Evolutionary conservation across 495 filamentous ascomycete species (phyloP).

Genomic region (Hypoxylon fuscum): DNA sequence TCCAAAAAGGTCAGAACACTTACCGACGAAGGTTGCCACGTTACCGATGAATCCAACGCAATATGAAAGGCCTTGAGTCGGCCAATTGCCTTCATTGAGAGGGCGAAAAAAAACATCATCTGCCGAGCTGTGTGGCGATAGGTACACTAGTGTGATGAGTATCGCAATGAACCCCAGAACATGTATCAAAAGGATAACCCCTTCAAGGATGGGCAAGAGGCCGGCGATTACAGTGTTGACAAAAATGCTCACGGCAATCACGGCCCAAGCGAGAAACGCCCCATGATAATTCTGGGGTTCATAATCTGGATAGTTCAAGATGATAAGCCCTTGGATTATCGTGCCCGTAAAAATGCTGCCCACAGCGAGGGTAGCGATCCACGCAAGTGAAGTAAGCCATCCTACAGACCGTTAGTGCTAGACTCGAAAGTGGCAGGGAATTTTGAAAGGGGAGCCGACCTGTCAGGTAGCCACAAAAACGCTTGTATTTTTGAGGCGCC

Average conservation of each 20-base stretch:
- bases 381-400: slow-evolving; percentile 67
- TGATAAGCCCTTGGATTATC: slow-evolving; percentile 66
- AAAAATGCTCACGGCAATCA: slow-evolving; percentile 57
- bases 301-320: slow-evolving; percentile 57
- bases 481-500: slow-evolving; percentile 57
- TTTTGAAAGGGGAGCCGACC: slow-evolving; percentile 22
- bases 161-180: slow-evolving; percentile 68
- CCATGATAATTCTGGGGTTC: slow-evolving; percentile 66
- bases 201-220: slow-evolving; percentile 65
- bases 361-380: slow-evolving; percentile 64
- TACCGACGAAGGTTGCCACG: slow-evolving; percentile 49
- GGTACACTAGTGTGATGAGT: slow-evolving; percentile 65
- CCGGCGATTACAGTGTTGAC: slow-evolving; percentile 66
- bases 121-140: slow-evolving; percentile 57
- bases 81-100: slow-evolving; percentile 65
- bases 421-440: neutral
- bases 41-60: slow-evolving; percentile 62
- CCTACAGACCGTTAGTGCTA: slow-evolving; percentile 25
- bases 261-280: slow-evolving; percentile 65
- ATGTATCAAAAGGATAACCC: slow-evolving; percentile 66
- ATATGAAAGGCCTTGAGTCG: slow-evolving; percentile 59
- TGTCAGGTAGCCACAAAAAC: slow-evolving; percentile 66
- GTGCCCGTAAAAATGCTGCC: slow-evolving; percentile 63
- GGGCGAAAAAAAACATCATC: slow-evolving; percentile 63
- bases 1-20: slow-evolving; percentile 36